Conservation (phyloP, 805 yeast species). For the Candida nemodendra region DNA sequence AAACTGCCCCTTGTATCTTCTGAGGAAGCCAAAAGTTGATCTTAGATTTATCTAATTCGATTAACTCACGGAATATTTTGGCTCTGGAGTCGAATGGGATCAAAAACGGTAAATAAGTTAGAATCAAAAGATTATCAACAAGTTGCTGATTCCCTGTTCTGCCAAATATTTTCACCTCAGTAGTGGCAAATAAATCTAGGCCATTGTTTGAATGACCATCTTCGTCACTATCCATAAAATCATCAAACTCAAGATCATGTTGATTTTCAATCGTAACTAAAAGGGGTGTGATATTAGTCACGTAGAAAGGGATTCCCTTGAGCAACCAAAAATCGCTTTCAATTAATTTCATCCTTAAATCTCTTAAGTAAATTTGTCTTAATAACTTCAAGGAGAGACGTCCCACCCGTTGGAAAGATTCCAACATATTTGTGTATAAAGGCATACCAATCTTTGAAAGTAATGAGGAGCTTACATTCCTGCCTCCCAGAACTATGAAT, state of each 20-base stretch:
- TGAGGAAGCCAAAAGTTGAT: constrained; percentile 22
- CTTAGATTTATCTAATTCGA: constrained; percentile 48
- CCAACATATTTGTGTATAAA: constrained; percentile 10
- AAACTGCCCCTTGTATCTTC: constrained; percentile 49
- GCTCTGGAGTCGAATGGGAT: constrained; percentile 76
- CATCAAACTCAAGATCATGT: constrained; percentile 10
- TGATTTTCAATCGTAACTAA: constrained; percentile 18
- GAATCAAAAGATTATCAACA: constrained; percentile 46
- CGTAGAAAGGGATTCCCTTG: constrained; percentile 13
- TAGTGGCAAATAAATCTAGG: constrained; percentile 13
- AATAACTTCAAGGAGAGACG: constrained; percentile 49
- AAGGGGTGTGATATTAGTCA: constrained; percentile 19
- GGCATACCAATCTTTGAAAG: constrained; percentile 8
- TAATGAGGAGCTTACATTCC: constrained; percentile 10
- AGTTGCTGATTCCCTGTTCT: constrained; percentile 16
- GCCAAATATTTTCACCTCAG: constrained; percentile 14
- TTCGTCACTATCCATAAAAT: constrained; percentile 8
- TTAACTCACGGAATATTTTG: constrained; percentile 61
- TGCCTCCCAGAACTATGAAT: constrained; percentile 31
- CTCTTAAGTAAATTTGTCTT: constrained; percentile 64
- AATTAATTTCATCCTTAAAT: constrained; percentile 57
- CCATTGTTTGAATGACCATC: background rate
- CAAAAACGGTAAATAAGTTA: constrained; percentile 73
- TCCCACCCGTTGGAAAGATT: constrained; percentile 16
- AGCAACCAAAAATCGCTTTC: constrained; percentile 55